Base-by-base conservation (phyloP, 2,329 filamentous ascomycete genomes). In the Xylaria sp. region DNA sequence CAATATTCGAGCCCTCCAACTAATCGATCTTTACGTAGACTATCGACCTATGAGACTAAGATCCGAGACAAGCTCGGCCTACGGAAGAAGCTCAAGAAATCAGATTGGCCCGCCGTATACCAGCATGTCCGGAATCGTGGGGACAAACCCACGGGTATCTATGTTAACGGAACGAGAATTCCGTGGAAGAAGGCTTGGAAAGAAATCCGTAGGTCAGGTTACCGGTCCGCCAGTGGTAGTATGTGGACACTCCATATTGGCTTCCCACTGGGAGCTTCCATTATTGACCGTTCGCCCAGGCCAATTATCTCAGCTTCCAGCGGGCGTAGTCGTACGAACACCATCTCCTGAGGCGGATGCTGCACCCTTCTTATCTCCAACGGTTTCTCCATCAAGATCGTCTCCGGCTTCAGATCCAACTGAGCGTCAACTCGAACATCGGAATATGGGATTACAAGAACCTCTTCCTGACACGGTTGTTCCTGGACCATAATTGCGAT, bases 1-100 rank as follows among this genome's bases (percentile, higher is more conserved):
- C 19, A 19, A 38, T 17, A 14, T 28, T 25, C 23, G 11, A 45
- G 5, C 28, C 8, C 12, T 14, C 5, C 2, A 17, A 25, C 40
- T 59, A n/a, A 52, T 7, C 17, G 11, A 17, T 7, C 14, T 19
- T n/a, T n/a, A n/a, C n/a, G 2, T 28, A 69, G 66, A 4, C 57
- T 64, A 14, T 65, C 63, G 7, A 66, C 55, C 2, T 69, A 69
- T 21, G 65, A 69, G 38, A 61, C 63, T 7, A 69, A 64, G 46
- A 47, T 70, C 21, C 61, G 67, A 25, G 62, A 66, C 23, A 57
- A 47, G 23, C 46, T 70, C n/a, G 9, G 53, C 4, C 17, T 69
- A 11, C 64, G 62, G 5, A 68, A 69, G 45, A 71, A 70, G 46
- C 60, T 69, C 21, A 67, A 67, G 57, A 65, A 53, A 37, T 15